Evolutionary conservation across 805 yeast genomes (phyloP).

Genomic region (Ogataea pini): DNA sequence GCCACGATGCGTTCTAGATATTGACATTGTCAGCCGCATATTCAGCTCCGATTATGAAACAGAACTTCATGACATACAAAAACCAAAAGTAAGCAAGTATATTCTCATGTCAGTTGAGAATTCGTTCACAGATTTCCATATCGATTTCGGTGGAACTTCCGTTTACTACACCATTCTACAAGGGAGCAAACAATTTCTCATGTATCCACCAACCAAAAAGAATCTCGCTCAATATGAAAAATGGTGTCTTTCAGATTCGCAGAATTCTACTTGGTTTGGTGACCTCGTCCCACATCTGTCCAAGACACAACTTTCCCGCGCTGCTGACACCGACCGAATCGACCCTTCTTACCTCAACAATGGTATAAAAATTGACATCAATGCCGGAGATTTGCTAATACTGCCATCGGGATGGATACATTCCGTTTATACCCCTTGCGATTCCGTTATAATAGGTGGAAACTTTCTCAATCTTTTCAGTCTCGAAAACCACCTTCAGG

Average conservation of each 20-base stretch:
- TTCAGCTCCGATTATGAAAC: slow-evolving; percentile 44
- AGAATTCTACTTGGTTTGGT: slow-evolving; percentile 65
- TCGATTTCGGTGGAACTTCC: slow-evolving; percentile 91
- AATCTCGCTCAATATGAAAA: slow-evolving; percentile 62
- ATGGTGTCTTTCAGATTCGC: slow-evolving; percentile 73
- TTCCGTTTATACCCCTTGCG: slow-evolving; percentile 80
- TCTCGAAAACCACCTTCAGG: slow-evolving; percentile 59
- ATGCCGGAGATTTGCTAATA: slow-evolving; percentile 71
- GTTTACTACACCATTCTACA: slow-evolving; percentile 80
- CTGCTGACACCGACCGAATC: neutral
- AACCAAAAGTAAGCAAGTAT: slow-evolving; percentile 71
- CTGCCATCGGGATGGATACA: slow-evolving; percentile 95
- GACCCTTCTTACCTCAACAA: slow-evolving; percentile 36
- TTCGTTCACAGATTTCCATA: slow-evolving; percentile 86
- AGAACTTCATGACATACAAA: slow-evolving; percentile 26
- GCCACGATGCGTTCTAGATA: slow-evolving; percentile 62
- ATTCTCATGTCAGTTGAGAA: slow-evolving; percentile 82
- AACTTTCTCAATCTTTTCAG: slow-evolving; percentile 72
- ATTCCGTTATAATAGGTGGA: slow-evolving; percentile 85
- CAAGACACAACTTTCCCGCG: slow-evolving; percentile 7
- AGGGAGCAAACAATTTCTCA: slow-evolving; percentile 74
- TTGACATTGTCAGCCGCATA: slow-evolving; percentile 69
- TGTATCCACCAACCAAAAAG: slow-evolving; percentile 72
- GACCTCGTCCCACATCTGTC: slow-evolving; percentile 39
- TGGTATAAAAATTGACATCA: slow-evolving; percentile 35